Evolutionary conservation across 352 stramenopile species (phyloP).

Genomic region (Pythium dissimile): DNA sequence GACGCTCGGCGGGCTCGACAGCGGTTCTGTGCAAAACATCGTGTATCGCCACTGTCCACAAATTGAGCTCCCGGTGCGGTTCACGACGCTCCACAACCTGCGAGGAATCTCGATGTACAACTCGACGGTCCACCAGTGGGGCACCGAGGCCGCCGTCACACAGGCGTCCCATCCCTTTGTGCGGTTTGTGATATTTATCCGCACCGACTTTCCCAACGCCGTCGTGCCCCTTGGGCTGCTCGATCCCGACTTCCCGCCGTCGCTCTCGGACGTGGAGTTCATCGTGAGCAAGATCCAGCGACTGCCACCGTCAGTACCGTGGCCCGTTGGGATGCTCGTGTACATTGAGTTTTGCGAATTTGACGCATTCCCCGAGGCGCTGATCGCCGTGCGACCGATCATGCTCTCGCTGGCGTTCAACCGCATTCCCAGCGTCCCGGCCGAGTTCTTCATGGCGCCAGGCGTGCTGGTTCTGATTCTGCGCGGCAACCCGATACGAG

Average conservation of each 20-base stretch:
- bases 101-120: conserved; percentile 10
- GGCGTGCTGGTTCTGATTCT: background rate
- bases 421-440: background rate
- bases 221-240: background rate
- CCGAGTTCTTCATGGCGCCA: background rate
- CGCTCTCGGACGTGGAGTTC: conserved; percentile 8
- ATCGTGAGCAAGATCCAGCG: background rate
- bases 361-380: background rate
- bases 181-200: background rate
- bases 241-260: background rate
- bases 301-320: background rate
- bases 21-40: conserved; percentile 21
- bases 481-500: background rate
- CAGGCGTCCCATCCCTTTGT: background rate
- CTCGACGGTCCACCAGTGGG: conserved; percentile 8
- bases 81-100: conserved; percentile 24
- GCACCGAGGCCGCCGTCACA: conserved; percentile 9
- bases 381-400: background rate
- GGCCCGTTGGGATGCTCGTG: background rate
- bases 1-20: conserved; percentile 20
- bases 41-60: conserved; percentile 35
- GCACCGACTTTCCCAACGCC: background rate
- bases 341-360: background rate
- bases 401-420: background rate
- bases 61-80: conserved; percentile 25